Evolutionary conservation across 2,329 filamentous ascomycete species (phyloP), one percentile per base, ranked within the genome.

Genomic region (Bimuria novae-zelandiae): DNA sequence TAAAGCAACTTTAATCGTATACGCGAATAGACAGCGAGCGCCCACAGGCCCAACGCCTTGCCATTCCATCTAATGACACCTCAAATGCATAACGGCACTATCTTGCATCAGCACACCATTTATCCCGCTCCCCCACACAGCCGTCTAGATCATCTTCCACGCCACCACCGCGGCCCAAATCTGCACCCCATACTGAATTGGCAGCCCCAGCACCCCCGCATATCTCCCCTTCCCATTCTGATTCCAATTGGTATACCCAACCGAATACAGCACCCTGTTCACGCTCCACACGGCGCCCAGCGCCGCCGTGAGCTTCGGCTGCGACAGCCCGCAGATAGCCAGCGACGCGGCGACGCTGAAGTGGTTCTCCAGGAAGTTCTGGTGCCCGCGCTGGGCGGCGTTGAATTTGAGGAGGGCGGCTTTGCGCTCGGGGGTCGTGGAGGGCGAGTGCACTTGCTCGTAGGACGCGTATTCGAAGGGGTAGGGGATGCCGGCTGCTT

Each of bases 361-460:
- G 56, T 82, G 77, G 69, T 85, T 84, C 73, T 87, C 84, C 60
- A 82, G 72, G 72, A 80, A 84, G 71, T 87, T 86, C 65, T 76
- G 75, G 75, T 84, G 82, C 2, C 64, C 64, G 62, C 72, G 72
- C 54, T 74, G 72, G 0, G 71, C 69, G 48, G 62, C 57, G 71
- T 80, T 80, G 73, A 79, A 80, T 27, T 75, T 62, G 53, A 78
- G 68, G 64, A 79, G 69, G 19, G 63, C 72, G 73, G 73, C 78
- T 74, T 65, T 72, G 63, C 60, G 77, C 12, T 70, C 65, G 17
- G 70, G 64, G 2, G 70, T 60, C 14, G 7, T 33, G 30, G 7
- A 16, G 3, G 73, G 69, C 14, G 71, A 63, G 30, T 67, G 77
- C 68, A 82, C 76, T 68, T 84, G 79, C 54, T 82, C 78, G 43